phyloP scores from a whole-genome alignment of 1,284 basidiomycete genomes.

The Sporisorium reilianum region DNA sequence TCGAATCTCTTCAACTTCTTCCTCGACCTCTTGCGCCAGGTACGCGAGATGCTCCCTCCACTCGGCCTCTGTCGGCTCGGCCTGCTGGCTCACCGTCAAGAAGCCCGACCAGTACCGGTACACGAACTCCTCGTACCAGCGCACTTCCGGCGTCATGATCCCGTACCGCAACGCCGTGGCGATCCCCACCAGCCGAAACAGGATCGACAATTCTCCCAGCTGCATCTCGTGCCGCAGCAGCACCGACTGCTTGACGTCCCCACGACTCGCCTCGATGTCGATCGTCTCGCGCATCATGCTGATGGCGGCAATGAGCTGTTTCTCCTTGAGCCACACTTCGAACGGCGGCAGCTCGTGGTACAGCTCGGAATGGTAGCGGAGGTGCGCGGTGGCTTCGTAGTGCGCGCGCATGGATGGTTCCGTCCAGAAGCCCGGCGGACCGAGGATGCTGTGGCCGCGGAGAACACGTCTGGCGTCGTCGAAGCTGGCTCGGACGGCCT shows the following conservation, averaged over 20 bases:
- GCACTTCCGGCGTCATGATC: not conserved
- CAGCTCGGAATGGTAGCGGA: slow-evolving; percentile 20
- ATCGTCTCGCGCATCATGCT: not conserved
- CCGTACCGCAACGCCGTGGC: slow-evolving; percentile 17
- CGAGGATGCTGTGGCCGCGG: too few species aligned
- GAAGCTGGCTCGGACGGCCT: not conserved
- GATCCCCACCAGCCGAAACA: slow-evolving; percentile 20
- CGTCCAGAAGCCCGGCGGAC: slow-evolving; percentile 31
- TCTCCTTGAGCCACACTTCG: slow-evolving; percentile 37
- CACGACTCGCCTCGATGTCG: too few species aligned
- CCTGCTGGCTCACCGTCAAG: slow-evolving; percentile 7
- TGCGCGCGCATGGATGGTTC: slow-evolving; percentile 12
- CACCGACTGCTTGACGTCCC: not conserved
- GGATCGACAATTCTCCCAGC: slow-evolving; percentile 4
- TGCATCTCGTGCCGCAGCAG: slow-evolving; percentile 21
- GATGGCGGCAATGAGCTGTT: slow-evolving; percentile 29
- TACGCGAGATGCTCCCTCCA: slow-evolving; percentile 3
- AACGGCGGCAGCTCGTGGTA: slow-evolving; percentile 20
- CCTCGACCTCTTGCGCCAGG: not conserved
- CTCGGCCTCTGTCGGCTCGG: too few species aligned
- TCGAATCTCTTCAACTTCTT: not conserved
- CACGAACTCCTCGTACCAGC: slow-evolving; percentile 13
- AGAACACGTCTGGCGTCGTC: not conserved
- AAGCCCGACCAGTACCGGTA: slow-evolving; percentile 12
- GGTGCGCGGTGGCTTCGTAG: slow-evolving; percentile 5